phyloP scores from a whole-genome alignment of 169 alveolate genomes.

The Plasmodium vivax region DNA sequence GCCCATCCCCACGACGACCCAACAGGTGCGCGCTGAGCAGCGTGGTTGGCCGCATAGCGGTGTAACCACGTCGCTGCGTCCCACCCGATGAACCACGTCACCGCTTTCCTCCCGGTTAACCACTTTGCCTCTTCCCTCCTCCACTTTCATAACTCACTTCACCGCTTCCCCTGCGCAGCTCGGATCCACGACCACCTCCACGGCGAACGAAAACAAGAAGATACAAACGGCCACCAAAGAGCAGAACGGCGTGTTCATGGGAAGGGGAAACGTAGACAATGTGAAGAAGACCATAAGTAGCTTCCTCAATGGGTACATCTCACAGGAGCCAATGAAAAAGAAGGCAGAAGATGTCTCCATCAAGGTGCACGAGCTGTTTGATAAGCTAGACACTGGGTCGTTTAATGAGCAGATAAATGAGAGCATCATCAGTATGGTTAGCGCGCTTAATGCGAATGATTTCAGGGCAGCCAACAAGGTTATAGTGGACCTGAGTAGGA shows the following conservation, averaged over 20 bases:
- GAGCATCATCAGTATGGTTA: slow-evolving; percentile 79
- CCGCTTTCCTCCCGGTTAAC: no score
- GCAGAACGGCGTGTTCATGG: slow-evolving; percentile 80
- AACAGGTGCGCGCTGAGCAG: slow-evolving; percentile 80
- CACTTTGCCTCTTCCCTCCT: background rate
- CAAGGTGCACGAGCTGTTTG: slow-evolving; percentile 82
- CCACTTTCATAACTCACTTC: background rate
- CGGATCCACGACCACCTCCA: slow-evolving; percentile 79
- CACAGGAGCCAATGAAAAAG: slow-evolving; percentile 75
- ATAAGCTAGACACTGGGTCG: slow-evolving; percentile 80
- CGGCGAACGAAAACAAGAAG: slow-evolving; percentile 79
- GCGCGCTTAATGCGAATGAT: slow-evolving; percentile 84
- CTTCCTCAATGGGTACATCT: slow-evolving; percentile 35
- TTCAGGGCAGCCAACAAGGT: slow-evolving; percentile 83
- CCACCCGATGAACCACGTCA: no score
- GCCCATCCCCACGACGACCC: slow-evolving; percentile 92
- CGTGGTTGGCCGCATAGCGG: background rate
- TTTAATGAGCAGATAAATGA: slow-evolving; percentile 84
- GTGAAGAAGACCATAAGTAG: slow-evolving; percentile 68
- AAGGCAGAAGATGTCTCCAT: slow-evolving; percentile 80
- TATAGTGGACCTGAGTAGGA: slow-evolving; percentile 83
- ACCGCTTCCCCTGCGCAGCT: slow-evolving; percentile 28
- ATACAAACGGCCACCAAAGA: slow-evolving; percentile 78
- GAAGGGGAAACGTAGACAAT: slow-evolving; percentile 72
- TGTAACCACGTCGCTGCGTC: no score